Base-by-base conservation (phyloP, 345 rosid genomes). In the Arabis alpina region DNA sequence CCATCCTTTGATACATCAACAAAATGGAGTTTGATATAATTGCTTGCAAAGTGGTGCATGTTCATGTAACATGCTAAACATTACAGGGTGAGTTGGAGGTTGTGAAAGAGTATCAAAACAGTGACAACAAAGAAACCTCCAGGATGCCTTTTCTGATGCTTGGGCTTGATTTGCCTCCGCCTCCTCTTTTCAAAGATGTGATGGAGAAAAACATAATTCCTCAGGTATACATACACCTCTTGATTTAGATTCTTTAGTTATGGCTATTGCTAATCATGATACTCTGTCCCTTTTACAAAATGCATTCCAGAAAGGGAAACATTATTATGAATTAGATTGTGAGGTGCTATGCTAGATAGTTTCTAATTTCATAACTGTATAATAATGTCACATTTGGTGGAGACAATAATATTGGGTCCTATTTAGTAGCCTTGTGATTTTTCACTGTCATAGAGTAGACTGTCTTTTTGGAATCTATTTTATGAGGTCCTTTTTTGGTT, bases 151-250 rank as follows among this genome's bases (percentile, higher is more conserved):
- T 84, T 80, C 78, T 92, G 80, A 92, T 92, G 99, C 97, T 94
- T 77, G 98, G 98, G 25, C 79, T 94, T 68, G 99, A 94, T 83
- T 84, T 94, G 82, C 99, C 99, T 7, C 98, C 97, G 15, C 97
- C 97, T 4, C 99, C 98, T 40, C 90, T 94, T 64, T 94, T 94
- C 81, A 82, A 88, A 83, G 99, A 94, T 62, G 96, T 92, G 72
- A 89, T 94, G 99, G 99, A 94, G 82, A 94, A 94, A 79, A 94
- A 92, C 77, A 94, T 94, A 4, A 94, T 94, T 67, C 99, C 98
- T 4, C 99, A 94, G 96, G 99, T 89, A 82, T 5, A 14, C 15
- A 11, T 8, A 14, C 15, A 64, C 66, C 10, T 59, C 34, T 66
- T 66, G 19, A 50, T 53, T 49, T 49, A 8, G 37, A 65, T 14